These are phyloP conservation scores for Tricholoma hemisulphureum DNA, from an alignment of 768 basidiomycete species.

Conservation along the genomic window DNA sequence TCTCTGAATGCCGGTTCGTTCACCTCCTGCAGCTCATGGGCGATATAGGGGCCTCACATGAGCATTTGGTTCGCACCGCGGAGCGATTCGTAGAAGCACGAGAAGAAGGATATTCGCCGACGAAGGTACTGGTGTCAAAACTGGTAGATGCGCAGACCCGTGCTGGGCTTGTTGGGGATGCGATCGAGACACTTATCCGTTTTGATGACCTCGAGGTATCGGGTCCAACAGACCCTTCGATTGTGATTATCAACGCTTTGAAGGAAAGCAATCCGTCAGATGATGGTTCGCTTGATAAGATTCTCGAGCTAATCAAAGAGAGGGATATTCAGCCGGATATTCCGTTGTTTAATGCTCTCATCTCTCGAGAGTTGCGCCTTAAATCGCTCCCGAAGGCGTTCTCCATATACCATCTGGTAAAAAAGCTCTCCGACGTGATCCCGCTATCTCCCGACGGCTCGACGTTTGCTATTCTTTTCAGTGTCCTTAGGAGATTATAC, in stretches of 20 bases:
- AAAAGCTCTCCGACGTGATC: constrained; percentile 26
- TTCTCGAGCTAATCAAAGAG: constrained; percentile 40
- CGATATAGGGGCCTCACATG: constrained; percentile 13
- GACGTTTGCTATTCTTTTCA: constrained; percentile 48
- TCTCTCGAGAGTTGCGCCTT: constrained; percentile 37
- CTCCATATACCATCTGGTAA: constrained; percentile 41
- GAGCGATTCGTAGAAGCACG: constrained; percentile 23
- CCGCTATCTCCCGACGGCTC: constrained; percentile 38
- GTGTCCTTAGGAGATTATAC: constrained; percentile 21
- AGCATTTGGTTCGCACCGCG: constrained; percentile 15
- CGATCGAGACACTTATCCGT: constrained; percentile 22
- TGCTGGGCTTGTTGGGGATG: constrained; percentile 30
- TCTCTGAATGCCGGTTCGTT: constrained; percentile 28
- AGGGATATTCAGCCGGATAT: constrained; percentile 38
- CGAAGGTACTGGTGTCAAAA: constrained; percentile 32
- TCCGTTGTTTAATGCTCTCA: constrained; percentile 48
- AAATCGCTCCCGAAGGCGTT: constrained; percentile 37
- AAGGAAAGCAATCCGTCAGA: constrained; percentile 30
- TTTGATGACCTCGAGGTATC: constrained; percentile 14
- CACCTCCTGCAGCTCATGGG: constrained; percentile 24
- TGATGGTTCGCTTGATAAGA: constrained; percentile 27
- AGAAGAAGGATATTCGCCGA: constrained; percentile 23
- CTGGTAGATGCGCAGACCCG: constrained; percentile 38
- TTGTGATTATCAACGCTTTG: constrained; percentile 38
- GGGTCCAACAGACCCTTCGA: constrained; percentile 31